These are phyloP conservation scores for Quercus engelmannii DNA, from an alignment of 306 rosid genomes.

Conservation along the genomic window DNA sequence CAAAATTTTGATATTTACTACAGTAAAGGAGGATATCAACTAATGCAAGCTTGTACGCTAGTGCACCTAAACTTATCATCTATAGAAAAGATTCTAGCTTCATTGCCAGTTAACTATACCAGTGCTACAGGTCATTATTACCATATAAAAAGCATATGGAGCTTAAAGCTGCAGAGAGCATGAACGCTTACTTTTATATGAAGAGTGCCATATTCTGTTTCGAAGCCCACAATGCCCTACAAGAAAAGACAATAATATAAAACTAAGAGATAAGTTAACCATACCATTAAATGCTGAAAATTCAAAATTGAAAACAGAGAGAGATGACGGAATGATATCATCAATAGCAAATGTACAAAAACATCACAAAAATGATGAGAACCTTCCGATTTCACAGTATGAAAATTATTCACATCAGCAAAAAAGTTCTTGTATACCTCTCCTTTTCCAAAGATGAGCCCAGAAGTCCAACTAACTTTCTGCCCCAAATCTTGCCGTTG, in stretches of 20 bases:
- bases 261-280: slow-evolving; percentile 1
- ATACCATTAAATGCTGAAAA: slow-evolving; percentile 5
- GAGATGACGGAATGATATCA: neutral
- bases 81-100: neutral
- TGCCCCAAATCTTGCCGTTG: slow-evolving; percentile 50
- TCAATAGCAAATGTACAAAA: neutral
- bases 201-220: slow-evolving; percentile 70
- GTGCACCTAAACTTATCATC: too few relatives aligned
- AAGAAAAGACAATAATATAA: slow-evolving; percentile 13
- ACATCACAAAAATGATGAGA: neutral
- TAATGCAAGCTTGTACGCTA: neutral
- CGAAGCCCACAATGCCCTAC: slow-evolving; percentile 81
- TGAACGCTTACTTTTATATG: slow-evolving; percentile 67
- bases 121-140: neutral
- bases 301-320: neutral
- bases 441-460: slow-evolving; percentile 86
- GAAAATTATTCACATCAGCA: neutral
- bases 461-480: slow-evolving; percentile 78
- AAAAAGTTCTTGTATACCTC: slow-evolving; percentile 46
- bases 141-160: slow-evolving; percentile 15
- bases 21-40: neutral
- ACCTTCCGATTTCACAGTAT: neutral
- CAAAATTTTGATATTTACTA: neutral
- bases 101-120: slow-evolving; percentile 1
- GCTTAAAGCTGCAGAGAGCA: slow-evolving; percentile 7